These are phyloP conservation scores for Cardamine resedifolia DNA, from an alignment of 345 rosid genomes.

Conservation along the genomic window DNA sequence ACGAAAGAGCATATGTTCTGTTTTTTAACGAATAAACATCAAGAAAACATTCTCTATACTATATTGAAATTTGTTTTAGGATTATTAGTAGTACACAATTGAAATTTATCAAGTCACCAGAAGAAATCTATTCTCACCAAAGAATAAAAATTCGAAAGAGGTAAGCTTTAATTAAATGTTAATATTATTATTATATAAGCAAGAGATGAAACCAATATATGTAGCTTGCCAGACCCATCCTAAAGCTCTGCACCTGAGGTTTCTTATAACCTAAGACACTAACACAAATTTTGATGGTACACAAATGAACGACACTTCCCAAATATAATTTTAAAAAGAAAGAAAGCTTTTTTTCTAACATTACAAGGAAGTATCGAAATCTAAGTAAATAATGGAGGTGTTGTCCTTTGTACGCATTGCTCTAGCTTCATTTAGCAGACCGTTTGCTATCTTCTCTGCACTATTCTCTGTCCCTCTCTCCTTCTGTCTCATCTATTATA, in stretches of 20 bases:
- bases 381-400: conserved; percentile 84
- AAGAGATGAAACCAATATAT: conserved; percentile 23
- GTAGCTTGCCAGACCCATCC: conserved; percentile 15
- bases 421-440: conserved; percentile 79
- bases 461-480: conserved; percentile 43
- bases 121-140: background rate
- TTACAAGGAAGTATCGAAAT: conserved; percentile 58
- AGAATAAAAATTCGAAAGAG: background rate
- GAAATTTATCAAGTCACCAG: background rate
- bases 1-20: too few species aligned
- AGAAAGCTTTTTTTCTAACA: background rate
- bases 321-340: background rate
- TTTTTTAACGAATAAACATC: background rate
- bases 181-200: conserved; percentile 2
- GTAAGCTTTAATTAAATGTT: background rate
- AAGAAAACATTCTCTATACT: background rate
- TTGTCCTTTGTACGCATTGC: conserved; percentile 89
- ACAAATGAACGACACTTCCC: conserved; percentile 16
- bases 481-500: conserved; percentile 58
- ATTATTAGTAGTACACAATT: background rate
- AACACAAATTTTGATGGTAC: conserved; percentile 18
- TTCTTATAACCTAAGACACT: conserved; percentile 22
- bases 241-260: conserved; percentile 32
- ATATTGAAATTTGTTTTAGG: background rate
- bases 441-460: conserved; percentile 75